Conservation (phyloP, 2,329 filamentous ascomycete species). For the Scytalidium lignicola region DNA sequence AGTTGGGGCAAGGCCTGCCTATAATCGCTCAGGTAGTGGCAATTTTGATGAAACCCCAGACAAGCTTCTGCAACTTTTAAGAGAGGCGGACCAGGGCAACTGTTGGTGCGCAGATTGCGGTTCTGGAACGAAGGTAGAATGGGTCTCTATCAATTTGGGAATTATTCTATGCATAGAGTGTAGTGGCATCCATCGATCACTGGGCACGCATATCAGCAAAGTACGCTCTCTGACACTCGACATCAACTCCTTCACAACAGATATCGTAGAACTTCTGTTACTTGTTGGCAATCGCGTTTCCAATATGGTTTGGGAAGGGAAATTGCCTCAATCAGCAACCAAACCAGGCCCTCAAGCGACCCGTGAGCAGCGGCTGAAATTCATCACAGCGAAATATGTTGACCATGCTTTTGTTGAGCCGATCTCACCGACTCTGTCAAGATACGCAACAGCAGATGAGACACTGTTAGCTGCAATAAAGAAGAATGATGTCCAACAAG, state of each 20-base stretch:
- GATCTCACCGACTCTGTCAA: slow-evolving; percentile 68
- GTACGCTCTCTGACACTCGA: slow-evolving; percentile 92
- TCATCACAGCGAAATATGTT: slow-evolving; percentile 93
- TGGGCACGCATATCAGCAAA: slow-evolving; percentile 97
- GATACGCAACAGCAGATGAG: slow-evolving; percentile 77
- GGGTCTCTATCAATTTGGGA: slow-evolving; percentile 97
- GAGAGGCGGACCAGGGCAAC: slow-evolving; percentile 89
- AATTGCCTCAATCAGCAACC: slow-evolving; percentile 55
- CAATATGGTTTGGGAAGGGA: slow-evolving; percentile 95
- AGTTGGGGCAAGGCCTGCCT: slow-evolving; percentile 78
- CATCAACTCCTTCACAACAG: slow-evolving; percentile 91
- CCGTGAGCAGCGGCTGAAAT: slow-evolving; percentile 85
- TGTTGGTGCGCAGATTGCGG: slow-evolving; percentile 92
- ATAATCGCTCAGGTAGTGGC: slow-evolving; percentile 62
- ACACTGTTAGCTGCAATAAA: slow-evolving; percentile 89
- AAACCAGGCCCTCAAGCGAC: slow-evolving; percentile 76
- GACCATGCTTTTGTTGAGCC: slow-evolving; percentile 77
- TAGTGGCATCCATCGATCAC: slow-evolving; percentile 91
- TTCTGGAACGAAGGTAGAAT: slow-evolving; percentile 88
- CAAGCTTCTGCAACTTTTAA: slow-evolving; percentile 78
- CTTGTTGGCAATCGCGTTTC: slow-evolving; percentile 90
- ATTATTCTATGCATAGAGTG: slow-evolving; percentile 98
- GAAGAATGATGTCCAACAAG: slow-evolving; percentile 90
- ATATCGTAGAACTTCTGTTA: slow-evolving; percentile 90
- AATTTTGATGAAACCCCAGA: slow-evolving; percentile 78